A percentile compares a stretch with the other conserved stretches of the same genome.
Evolutionary conservation across 306 rosid species (phyloP).

Genomic region (Malus orientalis): DNA sequence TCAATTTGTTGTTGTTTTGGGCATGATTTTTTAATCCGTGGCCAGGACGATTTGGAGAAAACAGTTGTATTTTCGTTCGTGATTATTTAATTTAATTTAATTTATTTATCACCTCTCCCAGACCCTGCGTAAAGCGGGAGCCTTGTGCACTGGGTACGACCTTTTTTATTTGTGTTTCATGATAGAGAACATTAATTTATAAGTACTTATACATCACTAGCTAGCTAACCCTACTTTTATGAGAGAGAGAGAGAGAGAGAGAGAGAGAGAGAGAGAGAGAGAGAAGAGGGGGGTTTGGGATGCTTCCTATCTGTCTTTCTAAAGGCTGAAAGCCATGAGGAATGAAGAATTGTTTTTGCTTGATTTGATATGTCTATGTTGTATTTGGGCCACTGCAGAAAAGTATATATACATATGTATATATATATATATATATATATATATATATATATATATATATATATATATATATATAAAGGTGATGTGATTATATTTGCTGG

Average conservation of each 20-base stretch:
- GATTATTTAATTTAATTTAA: constrained; percentile 4
- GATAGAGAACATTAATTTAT: constrained; percentile 14
- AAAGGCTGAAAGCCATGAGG: constrained; percentile 54
- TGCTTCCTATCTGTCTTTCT: constrained; percentile 46
- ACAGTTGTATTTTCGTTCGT: constrained; percentile 5
- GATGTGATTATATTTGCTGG: constrained; percentile 36
- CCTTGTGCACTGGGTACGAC: too few relatives aligned
- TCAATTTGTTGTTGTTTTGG: constrained; percentile 14
- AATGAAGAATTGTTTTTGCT: constrained; percentile 43
- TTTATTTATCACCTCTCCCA: neutral
- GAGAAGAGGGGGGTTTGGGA: constrained; percentile 34
- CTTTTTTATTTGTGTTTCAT: neutral
- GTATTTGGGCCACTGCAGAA: constrained; percentile 40
- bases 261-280: too few relatives aligned
- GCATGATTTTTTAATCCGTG: too few relatives aligned
- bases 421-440: neutral
- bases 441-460: neutral
- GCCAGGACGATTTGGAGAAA: neutral
- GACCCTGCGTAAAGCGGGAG: too few relatives aligned
- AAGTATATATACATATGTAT: neutral
- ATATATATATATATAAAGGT: constrained; percentile 14
- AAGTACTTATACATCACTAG: constrained; percentile 19
- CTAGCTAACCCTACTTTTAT: constrained; percentile 44
- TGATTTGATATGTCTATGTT: constrained; percentile 61
- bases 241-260: constrained; percentile 4